Evolutionary conservation across 208 protist genomes (phyloP).

Genomic region (Wallacemonas collosoma): DNA sequence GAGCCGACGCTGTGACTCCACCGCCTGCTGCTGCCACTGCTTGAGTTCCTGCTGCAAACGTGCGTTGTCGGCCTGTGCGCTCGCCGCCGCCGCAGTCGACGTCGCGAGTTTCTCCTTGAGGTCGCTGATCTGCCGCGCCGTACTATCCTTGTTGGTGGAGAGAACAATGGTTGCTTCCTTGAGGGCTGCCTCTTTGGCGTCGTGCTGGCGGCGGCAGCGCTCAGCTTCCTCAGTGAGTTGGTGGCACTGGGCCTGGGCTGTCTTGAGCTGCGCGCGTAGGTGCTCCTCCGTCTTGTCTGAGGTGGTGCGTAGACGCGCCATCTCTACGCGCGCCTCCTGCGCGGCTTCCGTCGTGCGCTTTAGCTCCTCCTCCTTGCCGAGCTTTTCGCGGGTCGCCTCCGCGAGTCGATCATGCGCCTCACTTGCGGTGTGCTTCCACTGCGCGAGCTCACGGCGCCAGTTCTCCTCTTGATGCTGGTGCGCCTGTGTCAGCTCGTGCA

Average conservation of each 20-base stretch:
- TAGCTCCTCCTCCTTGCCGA: constrained; percentile 25
- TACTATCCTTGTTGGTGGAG: constrained; percentile 24
- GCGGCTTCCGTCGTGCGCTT: constrained; percentile 21
- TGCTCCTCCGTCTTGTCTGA: constrained; percentile 18
- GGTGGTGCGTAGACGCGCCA: not conserved
- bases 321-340: constrained; percentile 23
- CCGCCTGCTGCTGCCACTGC: constrained; percentile 39
- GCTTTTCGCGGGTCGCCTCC: constrained; percentile 13
- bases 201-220: constrained; percentile 18
- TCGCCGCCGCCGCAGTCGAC: constrained; percentile 22
- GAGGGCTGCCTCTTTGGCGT: constrained; percentile 32
- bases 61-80: constrained; percentile 38
- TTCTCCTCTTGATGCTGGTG: constrained; percentile 17
- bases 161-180: constrained; percentile 25
- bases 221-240: constrained; percentile 31
- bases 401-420: not conserved
- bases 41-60: constrained; percentile 49
- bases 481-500: constrained; percentile 1
- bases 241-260: constrained; percentile 27
- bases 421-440: constrained; percentile 13
- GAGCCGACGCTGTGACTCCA: constrained; percentile 31
- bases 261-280: constrained; percentile 28
- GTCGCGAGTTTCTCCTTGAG: constrained; percentile 46
- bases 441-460: constrained; percentile 1
- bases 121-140: constrained; percentile 24